Base-by-base conservation (phyloP, 2,329 filamentous ascomycete species). In the Cytospora leucostoma region DNA sequence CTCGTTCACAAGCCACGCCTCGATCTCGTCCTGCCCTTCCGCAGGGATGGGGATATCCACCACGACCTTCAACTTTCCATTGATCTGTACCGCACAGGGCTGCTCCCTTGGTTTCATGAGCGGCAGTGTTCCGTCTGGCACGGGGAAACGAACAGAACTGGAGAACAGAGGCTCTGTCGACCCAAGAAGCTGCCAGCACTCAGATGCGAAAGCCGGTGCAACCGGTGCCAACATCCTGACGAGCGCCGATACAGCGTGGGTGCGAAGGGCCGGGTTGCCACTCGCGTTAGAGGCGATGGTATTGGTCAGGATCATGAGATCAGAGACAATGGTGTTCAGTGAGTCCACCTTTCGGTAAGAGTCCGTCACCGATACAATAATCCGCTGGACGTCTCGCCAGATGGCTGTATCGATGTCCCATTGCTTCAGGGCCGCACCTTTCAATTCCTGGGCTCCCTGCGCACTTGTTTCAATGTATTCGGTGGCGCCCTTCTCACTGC, bases 271-370 rank as follows among this genome's bases (percentile, higher is more conserved):
- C 4, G 72, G 69, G 44, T 79, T 77, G 7, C 78, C 77, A 3
- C 75, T 75, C 0, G 74, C 67, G 15, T 80, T 76, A 4, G 82
- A 81, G 37, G 81, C 74, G 15, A 93, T 77, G 0, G 79, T 75
- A 73, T 96, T 96, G 4, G 91, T 93, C 17, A 96, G 80, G 50
- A 84, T 86, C 83, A 92, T 97, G 15, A 97, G 80, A 70, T 94
- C 89, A 1, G 91, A 95, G 19, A 96, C 84, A 10, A 91, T 82
- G 0, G 92, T 96, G 76, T 96, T 97, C 59, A 97, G 81, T 0
- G 89, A 83, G 72, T 93, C 90, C 1, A 92, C 87, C 57, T 84
- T 83, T 27, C 88, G 82, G 70, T 93, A 88, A 2, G 90, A 88
- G 7, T 81, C 77, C 0, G 87, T 90, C 62, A 93, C 85, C 7